These are phyloP conservation scores for Arxiozyma slooffiae DNA, from an alignment of 1,139 yeast genomes.

Conservation along the genomic window DNA sequence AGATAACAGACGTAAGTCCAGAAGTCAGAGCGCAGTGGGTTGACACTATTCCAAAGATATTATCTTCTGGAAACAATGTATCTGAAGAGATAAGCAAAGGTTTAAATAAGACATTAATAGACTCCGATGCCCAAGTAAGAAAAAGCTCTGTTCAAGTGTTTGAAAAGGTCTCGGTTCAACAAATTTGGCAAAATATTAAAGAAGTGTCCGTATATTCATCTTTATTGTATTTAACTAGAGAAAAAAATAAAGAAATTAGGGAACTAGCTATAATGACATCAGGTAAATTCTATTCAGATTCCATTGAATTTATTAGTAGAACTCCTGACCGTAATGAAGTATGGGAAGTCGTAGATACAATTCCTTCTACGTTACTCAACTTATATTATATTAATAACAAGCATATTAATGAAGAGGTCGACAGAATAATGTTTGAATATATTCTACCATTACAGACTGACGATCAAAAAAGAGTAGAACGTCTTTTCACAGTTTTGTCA, in stretches of 20 bases:
- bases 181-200: constrained; percentile 39
- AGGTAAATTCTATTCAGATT: constrained; percentile 41
- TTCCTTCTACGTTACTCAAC: constrained; percentile 60
- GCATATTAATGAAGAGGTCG: constrained; percentile 60
- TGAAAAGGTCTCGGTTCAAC: constrained; percentile 34
- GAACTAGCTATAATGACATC: constrained; percentile 47
- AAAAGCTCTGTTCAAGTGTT: constrained; percentile 47
- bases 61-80: constrained; percentile 42
- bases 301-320: constrained; percentile 18
- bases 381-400: constrained; percentile 68
- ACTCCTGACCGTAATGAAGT: constrained; percentile 27
- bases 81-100: constrained; percentile 47
- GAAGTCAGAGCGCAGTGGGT: constrained; percentile 65
- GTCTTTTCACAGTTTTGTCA: constrained; percentile 43
- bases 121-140: constrained; percentile 68
- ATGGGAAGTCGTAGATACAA: constrained; percentile 39
- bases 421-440: constrained; percentile 48
- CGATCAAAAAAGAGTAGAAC: constrained; percentile 41
- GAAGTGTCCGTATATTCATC: constrained; percentile 43
- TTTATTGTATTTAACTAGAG: constrained; percentile 56
- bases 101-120: constrained; percentile 58
- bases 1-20: constrained; percentile 59
- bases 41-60: constrained; percentile 40
- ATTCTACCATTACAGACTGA: constrained; percentile 46
- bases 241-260: constrained; percentile 59